phyloP scores from a whole-genome alignment of 345 rosid species.

The Psidium guajava region DNA sequence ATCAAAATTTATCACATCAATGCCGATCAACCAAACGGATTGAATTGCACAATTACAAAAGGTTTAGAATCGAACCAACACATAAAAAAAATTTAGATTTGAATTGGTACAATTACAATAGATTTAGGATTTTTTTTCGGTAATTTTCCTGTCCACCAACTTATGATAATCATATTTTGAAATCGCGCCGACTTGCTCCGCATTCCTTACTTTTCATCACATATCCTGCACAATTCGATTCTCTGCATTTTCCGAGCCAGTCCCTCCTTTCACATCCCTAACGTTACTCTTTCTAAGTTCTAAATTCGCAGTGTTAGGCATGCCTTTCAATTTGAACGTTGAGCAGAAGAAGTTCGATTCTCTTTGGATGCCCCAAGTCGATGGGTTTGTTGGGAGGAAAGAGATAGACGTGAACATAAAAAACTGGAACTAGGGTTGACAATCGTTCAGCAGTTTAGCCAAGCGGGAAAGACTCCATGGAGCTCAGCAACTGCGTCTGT shows the following conservation, averaged over 20 bases:
- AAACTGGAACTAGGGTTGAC: constrained; percentile 17
- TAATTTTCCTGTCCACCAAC: not conserved
- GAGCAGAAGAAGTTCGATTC: not conserved
- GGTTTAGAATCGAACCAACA: too few relatives aligned
- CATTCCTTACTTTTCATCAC: not conserved
- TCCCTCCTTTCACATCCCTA: not conserved
- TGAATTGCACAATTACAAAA: too few relatives aligned
- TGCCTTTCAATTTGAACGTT: not conserved
- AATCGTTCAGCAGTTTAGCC: constrained; percentile 11
- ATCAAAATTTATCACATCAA: too few relatives aligned
- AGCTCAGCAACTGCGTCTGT: constrained; percentile 31
- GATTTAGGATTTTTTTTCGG: too few relatives aligned
- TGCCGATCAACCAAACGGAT: too few relatives aligned
- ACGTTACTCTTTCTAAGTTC: not conserved
- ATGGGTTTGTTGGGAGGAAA: constrained; percentile 2
- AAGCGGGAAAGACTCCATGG: constrained; percentile 8
- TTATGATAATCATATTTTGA: not conserved
- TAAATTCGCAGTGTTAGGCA: not conserved
- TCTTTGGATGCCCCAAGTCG: not conserved
- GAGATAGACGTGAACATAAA: constrained; percentile 1
- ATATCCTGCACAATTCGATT: not conserved
- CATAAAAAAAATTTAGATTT: too few relatives aligned
- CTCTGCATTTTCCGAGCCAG: not conserved
- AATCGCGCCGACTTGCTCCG: not conserved
- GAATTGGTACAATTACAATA: too few relatives aligned